Evolutionary conservation across 2,329 filamentous ascomycete genomes (phyloP), one percentile per base, ranked within the genome.

Genomic region (Clarireedia homoeocarpa): DNA sequence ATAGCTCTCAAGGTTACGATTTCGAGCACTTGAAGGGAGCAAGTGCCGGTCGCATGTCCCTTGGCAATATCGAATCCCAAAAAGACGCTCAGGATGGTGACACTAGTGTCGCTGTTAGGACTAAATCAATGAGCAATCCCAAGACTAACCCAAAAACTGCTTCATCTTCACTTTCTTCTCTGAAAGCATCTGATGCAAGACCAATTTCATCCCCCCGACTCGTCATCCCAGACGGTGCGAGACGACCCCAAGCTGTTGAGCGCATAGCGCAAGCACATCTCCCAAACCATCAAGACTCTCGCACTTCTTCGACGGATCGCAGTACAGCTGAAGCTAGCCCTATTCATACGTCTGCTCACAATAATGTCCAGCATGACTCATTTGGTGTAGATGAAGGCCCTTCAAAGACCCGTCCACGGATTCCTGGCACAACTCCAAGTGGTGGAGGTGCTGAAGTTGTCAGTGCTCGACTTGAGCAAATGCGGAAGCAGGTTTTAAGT

Each of bases 401-500:
- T 20, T 57, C 61, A 9, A 73, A 48, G 68, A 75, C 64, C 70
- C 73, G 53, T 70, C 75, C 62, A 71, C 64, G 76, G 49, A 83
- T 83, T 50, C 78, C 81, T 0, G 81, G 80, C 0, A 83, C 80
- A 1, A 79, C 77, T 14, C 72, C 73, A 9, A 78, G 77, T 55
- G 80, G 83, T 63, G 79, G 79, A 2, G 78, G 77, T 5, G 77
- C 79, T 2, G 82, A 82, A 58, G 74, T 76, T 49, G 81, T 85
- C 57, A 84, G 75, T 64, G 78, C 81, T 7, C 78, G 81, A 54
- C 73, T 86, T 6, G 82, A 83, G 50, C 85, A 88, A 63, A 86
- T 96, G 77, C 84, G 87, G 60, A 88, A 89, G 65, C 91, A 92
- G 67, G 85, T 99, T 6, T 74, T 97, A 47, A 95, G 89, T 69